Base-by-base conservation (phyloP, 257 asterid species). In the Solanum habrochaites region DNA sequence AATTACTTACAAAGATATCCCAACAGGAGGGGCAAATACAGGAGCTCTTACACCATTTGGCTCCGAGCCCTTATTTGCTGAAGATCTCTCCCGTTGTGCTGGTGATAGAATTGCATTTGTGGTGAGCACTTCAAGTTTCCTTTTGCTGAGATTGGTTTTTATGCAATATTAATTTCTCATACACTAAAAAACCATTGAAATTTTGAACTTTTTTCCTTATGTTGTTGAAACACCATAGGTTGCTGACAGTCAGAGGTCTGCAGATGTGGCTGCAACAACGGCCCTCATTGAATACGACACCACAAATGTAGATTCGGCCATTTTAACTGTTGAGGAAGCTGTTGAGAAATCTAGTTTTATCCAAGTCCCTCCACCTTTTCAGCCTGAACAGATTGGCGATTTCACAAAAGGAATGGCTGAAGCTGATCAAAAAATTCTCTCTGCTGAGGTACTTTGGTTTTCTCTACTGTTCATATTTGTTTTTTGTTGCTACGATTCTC, bases 401-500 rank as follows among this genome's bases (percentile, higher is more conserved):
- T 91, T 93, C 88, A 87, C 94, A 4, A 86, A 93, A 90, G 96
- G 96, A 88, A 93, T 94, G 98, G 95, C 91, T 88, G 95, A 93
- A 90, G 96, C 98, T 66, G 94, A 94, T 88, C 91, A 93, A 90
- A 92, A 88, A 86, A 93, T 94, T 89, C 90, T 91, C 67, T 89
- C 93, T 27, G 88, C 94, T 40, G 93, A 94, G 96, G 98, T 95
- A 90, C 49, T 72, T 62, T 49, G 64, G n/a, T 7, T 23, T 23
- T 11, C 37, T 66, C 83, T 81, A 4, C 31, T 23, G 40, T 66
- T 75, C 42, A 9, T 4, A 72, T 71, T 72, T 72, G 80, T 20
- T 35, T 18, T 70, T 7, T 16, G 3, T 31, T 70, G 6, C 13
- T 31, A 4, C 3, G 42, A 31, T 8, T 31, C 42, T 31, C 75